phyloP scores from a whole-genome alignment of 768 basidiomycete species.

The Trichaptum fuscoviolaceum region DNA sequence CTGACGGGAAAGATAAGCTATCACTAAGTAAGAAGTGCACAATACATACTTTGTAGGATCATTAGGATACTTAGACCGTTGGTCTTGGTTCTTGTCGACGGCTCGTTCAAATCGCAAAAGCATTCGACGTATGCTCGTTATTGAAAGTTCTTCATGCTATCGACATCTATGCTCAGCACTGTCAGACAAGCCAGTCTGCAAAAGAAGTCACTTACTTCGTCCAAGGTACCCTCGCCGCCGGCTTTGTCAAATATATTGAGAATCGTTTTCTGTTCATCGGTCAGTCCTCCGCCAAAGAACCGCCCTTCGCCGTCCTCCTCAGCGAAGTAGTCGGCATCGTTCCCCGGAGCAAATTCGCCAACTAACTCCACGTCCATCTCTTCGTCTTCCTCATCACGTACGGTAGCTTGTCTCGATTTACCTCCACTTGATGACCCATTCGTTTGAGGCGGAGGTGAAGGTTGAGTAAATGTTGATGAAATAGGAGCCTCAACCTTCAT shows the following conservation, averaged over 20 bases:
- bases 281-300: conserved; percentile 92
- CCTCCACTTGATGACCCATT: conserved; percentile 19
- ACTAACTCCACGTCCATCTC: conserved; percentile 28
- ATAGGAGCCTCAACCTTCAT: conserved; percentile 49
- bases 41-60: conserved; percentile 79
- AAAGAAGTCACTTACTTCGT: conserved; percentile 50
- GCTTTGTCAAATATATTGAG: conserved; percentile 88
- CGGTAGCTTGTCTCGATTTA: conserved; percentile 40
- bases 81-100: conserved; percentile 92
- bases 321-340: conserved; percentile 83
- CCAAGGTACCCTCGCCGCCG: conserved; percentile 54
- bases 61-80: conserved; percentile 90
- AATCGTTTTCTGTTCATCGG: conserved; percentile 90
- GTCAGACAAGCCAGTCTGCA: conserved; percentile 11
- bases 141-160: conserved; percentile 62
- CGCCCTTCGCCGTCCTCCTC: conserved; percentile 92
- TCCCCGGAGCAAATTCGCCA: conserved; percentile 71
- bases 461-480: background rate
- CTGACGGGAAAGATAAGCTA: conserved; percentile 25
- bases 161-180: conserved; percentile 9
- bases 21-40: conserved; percentile 6
- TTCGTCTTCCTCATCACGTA: conserved; percentile 61
- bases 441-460: background rate
- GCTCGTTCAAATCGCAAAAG: conserved; percentile 82
- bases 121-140: conserved; percentile 65